Base-by-base conservation (phyloP, 345 rosid genomes). In the Melaleuca alternifolia region DNA sequence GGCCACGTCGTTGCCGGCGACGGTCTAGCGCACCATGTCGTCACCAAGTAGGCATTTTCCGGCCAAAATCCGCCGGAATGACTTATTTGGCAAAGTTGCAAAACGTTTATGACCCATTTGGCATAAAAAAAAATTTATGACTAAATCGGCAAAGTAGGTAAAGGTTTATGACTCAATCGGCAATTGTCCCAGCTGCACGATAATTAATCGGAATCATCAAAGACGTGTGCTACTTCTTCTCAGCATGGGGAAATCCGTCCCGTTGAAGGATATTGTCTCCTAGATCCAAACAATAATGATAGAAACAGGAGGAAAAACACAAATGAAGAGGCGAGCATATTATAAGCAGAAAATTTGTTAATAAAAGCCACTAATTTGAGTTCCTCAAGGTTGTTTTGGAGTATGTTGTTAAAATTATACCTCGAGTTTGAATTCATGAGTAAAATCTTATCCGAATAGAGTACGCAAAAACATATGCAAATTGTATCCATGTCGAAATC, bases 311-410 rank as follows among this genome's bases (percentile, higher is more conserved):
- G 15, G 11, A 15, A 62, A 14, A 62, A 28, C 14, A 0, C 14
- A 62, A 16, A 51, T 51, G 52, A 12, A 15, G 4, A 11, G 30
- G 54, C 54, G 6, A 18, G 54, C 54, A 53, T 18, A 53, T 53
- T 16, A 18, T 18, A 53, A 53, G 54, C 18, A 53, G 14, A 21
- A 33, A 62, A 62, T 30, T 0, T 16, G 77, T 33, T 30, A 30
- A 33, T 62, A 30, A 15, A 62, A 62, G 44, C 44, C 77, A 65
- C 23, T 30, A 65, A 65, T 15, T 30, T 30, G 46, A 30, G 77
- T 30, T 0, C 11, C 15, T 62, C 14, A 15, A 0, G 44, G 21
- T 11, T 15, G 23, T 62, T 20, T 7, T 4, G 30, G 1, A 1
- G 75, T 10, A 30, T 13, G 1, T 61, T 4, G 41, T 41, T 41